Percentiles rank a stretch among this genome's conserved stretches.
Conservation (phyloP, 352 stramenopile genomes). For the Elongisporangium anandrum region DNA sequence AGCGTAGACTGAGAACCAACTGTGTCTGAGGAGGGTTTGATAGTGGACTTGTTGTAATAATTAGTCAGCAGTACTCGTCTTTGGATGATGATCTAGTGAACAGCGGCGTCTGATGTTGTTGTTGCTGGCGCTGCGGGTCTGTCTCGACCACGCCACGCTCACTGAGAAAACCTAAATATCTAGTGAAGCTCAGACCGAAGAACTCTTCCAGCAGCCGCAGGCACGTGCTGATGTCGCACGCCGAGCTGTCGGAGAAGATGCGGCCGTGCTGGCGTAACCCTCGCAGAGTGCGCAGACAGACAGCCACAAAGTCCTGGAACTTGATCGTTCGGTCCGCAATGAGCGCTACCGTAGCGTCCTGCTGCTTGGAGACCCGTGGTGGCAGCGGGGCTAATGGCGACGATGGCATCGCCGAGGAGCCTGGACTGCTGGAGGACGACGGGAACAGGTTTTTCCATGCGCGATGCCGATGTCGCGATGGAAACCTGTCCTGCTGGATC, state of each 20-base stretch:
- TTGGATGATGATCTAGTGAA: neutral
- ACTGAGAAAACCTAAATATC: slow-evolving; percentile 58
- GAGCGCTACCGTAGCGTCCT: slow-evolving; percentile 9
- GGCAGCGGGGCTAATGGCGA: slow-evolving; percentile 8
- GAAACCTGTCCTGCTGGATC: slow-evolving; percentile 43
- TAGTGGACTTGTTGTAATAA: neutral
- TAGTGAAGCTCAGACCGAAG: slow-evolving; percentile 57
- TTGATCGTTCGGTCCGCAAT: slow-evolving; percentile 45
- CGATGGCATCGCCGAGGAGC: slow-evolving; percentile 7
- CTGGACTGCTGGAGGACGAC: neutral
- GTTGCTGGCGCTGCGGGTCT: slow-evolving; percentile 9
- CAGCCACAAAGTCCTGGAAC: slow-evolving; percentile 49
- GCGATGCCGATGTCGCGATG: slow-evolving; percentile 28
- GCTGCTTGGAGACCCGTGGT: slow-evolving; percentile 1
- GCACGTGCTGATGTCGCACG: slow-evolving; percentile 50
- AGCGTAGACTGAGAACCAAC: neutral
- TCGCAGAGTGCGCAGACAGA: slow-evolving; percentile 48
- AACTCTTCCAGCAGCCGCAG: slow-evolving; percentile 70
- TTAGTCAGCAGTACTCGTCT: neutral
- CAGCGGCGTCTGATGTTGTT: slow-evolving; percentile 7
- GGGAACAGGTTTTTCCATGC: slow-evolving; percentile 24
- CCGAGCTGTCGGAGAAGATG: slow-evolving; percentile 37
- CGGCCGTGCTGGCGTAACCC: slow-evolving; percentile 61
- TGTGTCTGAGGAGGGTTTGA: too few relatives aligned
- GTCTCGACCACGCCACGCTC: slow-evolving; percentile 53